phyloP scores from a whole-genome alignment of 371 early-diverging fungal species.

The Syncephalastrum contaminatum region DNA sequence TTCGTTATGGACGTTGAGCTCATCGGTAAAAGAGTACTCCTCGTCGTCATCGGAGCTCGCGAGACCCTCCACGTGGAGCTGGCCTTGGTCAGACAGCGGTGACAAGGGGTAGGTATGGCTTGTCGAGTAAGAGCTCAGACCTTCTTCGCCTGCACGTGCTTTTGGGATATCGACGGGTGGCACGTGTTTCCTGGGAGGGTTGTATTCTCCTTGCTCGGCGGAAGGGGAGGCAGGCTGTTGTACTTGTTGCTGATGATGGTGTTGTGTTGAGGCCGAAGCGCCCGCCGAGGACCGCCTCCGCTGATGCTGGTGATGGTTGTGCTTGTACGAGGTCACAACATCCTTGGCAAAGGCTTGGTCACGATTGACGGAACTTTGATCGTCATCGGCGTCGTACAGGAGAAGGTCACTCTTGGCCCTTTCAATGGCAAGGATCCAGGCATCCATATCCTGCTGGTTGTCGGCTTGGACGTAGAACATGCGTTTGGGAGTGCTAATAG shows the following conservation, averaged over 20 bases:
- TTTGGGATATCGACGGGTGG: conserved; percentile 26
- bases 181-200: conserved; percentile 9
- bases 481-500: conserved; percentile 71
- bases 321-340: conserved; percentile 35
- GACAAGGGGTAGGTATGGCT: conserved; percentile 43
- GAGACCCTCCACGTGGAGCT: conserved; percentile 33
- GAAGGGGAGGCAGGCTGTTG: background rate
- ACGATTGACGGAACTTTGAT: conserved; percentile 43
- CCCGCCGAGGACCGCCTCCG: conserved; percentile 20
- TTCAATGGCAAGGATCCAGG: conserved; percentile 66
- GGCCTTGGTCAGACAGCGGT: conserved; percentile 34
- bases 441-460: conserved; percentile 62
- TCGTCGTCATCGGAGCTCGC: conserved; percentile 54
- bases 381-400: conserved; percentile 46
- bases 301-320: conserved; percentile 16
- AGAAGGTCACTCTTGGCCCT: conserved; percentile 48
- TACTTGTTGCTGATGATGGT: background rate
- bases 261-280: conserved; percentile 18
- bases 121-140: conserved; percentile 26
- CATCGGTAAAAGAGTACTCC: conserved; percentile 28
- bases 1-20: conserved; percentile 35
- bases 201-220: conserved; percentile 1
- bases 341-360: conserved; percentile 53
- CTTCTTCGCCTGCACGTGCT: conserved; percentile 12
- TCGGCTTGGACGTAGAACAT: conserved; percentile 76